Evolutionary conservation across 805 yeast species (phyloP), one percentile per base, ranked within the genome.

Genomic region (Ascoidea rubescens): DNA sequence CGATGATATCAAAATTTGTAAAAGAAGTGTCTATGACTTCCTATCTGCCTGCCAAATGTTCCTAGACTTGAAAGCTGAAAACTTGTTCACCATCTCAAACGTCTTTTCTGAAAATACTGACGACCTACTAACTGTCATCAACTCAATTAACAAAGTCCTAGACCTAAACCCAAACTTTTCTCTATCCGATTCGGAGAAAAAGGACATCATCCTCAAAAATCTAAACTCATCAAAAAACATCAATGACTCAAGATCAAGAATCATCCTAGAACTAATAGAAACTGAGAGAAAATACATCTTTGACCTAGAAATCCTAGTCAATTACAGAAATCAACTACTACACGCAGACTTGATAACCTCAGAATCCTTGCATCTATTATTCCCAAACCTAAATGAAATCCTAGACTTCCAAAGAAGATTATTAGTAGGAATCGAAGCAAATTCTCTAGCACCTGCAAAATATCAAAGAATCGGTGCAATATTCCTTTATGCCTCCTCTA

Each of bases 251-350:
- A 73, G 87, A 53, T 79, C 87, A 16, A 87, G 84, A 60, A 90
- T 91, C 48, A 81, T 90, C 51, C 78, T 77, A 57, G 99, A 93
- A 68, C 69, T 93, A 43, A 77, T 93, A 45, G 87, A 82, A 59
- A 87, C 96, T 4, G 99, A 93, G 68, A 75, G 98, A 58, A 89
- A 87, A 66, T 93, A 84, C 64, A 96, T 93, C 31, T 87, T 84
- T 65, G 98, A 93, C 64, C 71, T 93, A 56, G 97, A 91, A 66
- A 77, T 79, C 14, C 67, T 93, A 59, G 72, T 75, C 46, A 67
- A 68, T 45, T 93, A 87, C 67, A 81, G 82, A 63, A 72, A 74
- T 52, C 93, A 85, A 57, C 71, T 93, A 47, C 69, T 78, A 50
- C 71, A 74, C 14, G 75, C 82, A 10, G 90, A 85, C 55, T 68